A percentile compares a stretch with the other conserved stretches of the same genome.
Conservation (phyloP, 306 rosid genomes). For the Geum urbanum region DNA sequence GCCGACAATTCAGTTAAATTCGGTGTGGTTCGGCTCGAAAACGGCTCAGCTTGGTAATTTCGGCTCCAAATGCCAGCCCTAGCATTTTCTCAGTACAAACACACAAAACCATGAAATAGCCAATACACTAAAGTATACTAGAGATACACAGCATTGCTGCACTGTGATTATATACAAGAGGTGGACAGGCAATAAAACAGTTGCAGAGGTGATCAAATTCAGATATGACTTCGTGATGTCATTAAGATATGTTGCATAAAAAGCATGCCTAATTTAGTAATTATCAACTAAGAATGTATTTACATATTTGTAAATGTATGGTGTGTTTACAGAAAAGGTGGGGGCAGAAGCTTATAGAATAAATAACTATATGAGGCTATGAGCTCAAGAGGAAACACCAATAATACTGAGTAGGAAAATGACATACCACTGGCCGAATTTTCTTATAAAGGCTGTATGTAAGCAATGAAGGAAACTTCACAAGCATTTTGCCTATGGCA, state of each 20-base stretch:
- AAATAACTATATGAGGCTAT: slow-evolving; percentile 1
- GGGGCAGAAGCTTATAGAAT: neutral
- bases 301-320: neutral
- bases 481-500: slow-evolving; percentile 92
- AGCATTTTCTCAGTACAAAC: too few relatives aligned
- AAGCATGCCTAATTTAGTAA: too few relatives aligned
- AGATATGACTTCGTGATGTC: neutral
- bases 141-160: neutral
- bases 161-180: neutral
- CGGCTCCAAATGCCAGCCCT: too few relatives aligned
- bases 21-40: too few relatives aligned
- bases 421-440: slow-evolving; percentile 83
- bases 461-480: slow-evolving; percentile 73
- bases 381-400: slow-evolving; percentile 8
- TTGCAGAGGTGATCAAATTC: neutral
- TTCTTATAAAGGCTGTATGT: slow-evolving; percentile 86
- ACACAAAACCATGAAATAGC: neutral
- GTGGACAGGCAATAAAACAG: neutral
- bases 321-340: neutral
- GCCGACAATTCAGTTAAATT: too few relatives aligned
- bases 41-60: too few relatives aligned
- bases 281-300: too few relatives aligned
- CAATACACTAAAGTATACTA: neutral
- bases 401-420: slow-evolving; percentile 22
- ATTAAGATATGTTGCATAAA: too few relatives aligned